A percentile compares a stretch with the other conserved stretches of the same genome.
phyloP scores from a whole-genome alignment of 495 filamentous ascomycete species.

The Aspergillus cristatus region DNA sequence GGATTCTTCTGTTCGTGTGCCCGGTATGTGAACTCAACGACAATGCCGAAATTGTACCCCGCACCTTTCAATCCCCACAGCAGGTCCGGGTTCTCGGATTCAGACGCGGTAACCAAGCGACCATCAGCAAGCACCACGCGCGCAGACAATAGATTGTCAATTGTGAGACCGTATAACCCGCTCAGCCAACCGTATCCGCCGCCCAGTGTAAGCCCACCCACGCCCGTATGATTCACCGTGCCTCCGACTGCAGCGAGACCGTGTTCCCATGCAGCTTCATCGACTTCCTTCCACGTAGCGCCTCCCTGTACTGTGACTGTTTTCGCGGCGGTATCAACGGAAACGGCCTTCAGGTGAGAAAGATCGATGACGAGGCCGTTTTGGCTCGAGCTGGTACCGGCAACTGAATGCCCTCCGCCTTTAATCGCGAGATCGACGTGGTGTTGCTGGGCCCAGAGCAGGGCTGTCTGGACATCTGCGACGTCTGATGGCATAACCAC shows the following conservation, averaged over 20 bases:
- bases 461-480: conserved; percentile 28
- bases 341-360: conserved; percentile 39
- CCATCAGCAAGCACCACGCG: conserved; percentile 45
- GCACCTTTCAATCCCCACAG: conserved; percentile 43
- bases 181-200: conserved; percentile 48
- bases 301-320: conserved; percentile 46
- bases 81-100: conserved; percentile 29
- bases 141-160: conserved; percentile 43
- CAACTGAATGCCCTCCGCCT: conserved; percentile 45
- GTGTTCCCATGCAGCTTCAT: conserved; percentile 36
- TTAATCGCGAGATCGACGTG: conserved; percentile 39
- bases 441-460: conserved; percentile 36
- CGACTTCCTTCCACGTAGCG: conserved; percentile 47
- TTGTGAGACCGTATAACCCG: conserved; percentile 38
- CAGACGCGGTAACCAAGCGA: conserved; percentile 26
- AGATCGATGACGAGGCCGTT: conserved; percentile 49
- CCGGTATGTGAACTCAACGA: conserved; percentile 39
- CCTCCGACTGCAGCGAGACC: conserved; percentile 50
- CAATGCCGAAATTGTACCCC: conserved; percentile 39
- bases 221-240: conserved; percentile 50
- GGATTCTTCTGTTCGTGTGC: conserved; percentile 29
- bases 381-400: conserved; percentile 38
- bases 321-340: conserved; percentile 30
- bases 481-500: conserved; percentile 29
- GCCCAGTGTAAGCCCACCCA: conserved; percentile 50